Conservation (phyloP, 2,329 filamentous ascomycete species). For the Coniochaeta hoffmannii region DNA sequence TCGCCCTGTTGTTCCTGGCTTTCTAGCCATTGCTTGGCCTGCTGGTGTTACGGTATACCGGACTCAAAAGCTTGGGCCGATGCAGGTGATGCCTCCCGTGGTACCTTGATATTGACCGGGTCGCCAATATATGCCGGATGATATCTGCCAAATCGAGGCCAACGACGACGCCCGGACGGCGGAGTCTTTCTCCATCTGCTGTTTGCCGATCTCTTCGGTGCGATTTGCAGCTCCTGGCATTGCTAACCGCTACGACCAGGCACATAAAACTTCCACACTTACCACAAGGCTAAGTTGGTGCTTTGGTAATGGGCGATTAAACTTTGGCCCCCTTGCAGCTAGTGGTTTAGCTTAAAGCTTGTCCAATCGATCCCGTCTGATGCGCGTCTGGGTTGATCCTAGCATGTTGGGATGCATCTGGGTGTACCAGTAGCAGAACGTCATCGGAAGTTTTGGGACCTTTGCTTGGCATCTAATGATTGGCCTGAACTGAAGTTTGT, state of each 20-base stretch:
- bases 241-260: background rate
- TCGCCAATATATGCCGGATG: background rate
- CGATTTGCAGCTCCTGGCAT: background rate
- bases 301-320: background rate
- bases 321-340: background rate
- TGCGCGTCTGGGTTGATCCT: background rate
- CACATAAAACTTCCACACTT: background rate
- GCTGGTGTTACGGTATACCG: background rate
- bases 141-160: background rate
- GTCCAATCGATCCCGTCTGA: background rate
- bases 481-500: background rate
- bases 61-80: background rate
- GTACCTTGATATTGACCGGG: background rate
- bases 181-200: background rate
- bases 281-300: background rate
- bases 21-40: background rate
- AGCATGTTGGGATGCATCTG: background rate
- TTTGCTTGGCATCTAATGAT: background rate
- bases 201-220: background rate
- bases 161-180: background rate
- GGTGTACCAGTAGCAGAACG: background rate
- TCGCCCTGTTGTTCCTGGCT: background rate
- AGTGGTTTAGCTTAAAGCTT: background rate
- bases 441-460: background rate
- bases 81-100: background rate